Evolutionary conservation across 1,284 basidiomycete species (phyloP).

Genomic region (Pisolithus thermaeus): DNA sequence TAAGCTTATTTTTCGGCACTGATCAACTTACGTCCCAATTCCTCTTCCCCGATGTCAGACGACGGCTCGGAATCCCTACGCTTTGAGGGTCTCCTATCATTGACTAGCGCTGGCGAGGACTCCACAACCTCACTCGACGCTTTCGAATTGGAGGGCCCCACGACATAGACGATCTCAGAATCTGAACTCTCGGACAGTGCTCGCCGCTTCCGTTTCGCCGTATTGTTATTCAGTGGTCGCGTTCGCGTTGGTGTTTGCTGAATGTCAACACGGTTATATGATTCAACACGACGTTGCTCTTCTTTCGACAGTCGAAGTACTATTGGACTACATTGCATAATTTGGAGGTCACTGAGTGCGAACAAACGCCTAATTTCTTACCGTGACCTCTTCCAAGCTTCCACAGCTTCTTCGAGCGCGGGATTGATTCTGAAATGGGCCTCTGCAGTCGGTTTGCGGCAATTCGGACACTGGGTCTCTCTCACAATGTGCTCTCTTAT

Average conservation of each 20-base stretch:
- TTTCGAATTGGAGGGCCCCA: constrained; percentile 23
- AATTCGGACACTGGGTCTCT: constrained; percentile 62
- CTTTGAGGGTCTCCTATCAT: constrained; percentile 16
- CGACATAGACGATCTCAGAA: constrained; percentile 19
- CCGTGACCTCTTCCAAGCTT: constrained; percentile 62
- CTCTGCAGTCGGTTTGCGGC: constrained; percentile 51
- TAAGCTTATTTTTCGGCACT: neutral
- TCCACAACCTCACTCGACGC: constrained; percentile 18
- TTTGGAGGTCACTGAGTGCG: no score
- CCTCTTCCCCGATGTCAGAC: constrained; percentile 24
- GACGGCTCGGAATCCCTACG: constrained; percentile 13
- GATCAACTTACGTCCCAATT: constrained; percentile 17
- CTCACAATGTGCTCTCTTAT: constrained; percentile 49
- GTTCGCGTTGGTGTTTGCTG: constrained; percentile 24
- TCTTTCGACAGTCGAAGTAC: constrained; percentile 36
- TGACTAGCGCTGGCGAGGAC: constrained; percentile 22
- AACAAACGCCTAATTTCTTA: constrained; percentile 22
- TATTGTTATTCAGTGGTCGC: constrained; percentile 10
- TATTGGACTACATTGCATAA: constrained; percentile 30
- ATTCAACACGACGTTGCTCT: constrained; percentile 10
- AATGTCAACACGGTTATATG: constrained; percentile 6
- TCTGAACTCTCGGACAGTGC: constrained; percentile 13
- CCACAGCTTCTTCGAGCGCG: constrained; percentile 53
- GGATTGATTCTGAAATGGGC: constrained; percentile 55
- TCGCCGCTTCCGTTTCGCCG: constrained; percentile 23